phyloP scores from a whole-genome alignment of 768 basidiomycete genomes.

The Suillus hirtellus region DNA sequence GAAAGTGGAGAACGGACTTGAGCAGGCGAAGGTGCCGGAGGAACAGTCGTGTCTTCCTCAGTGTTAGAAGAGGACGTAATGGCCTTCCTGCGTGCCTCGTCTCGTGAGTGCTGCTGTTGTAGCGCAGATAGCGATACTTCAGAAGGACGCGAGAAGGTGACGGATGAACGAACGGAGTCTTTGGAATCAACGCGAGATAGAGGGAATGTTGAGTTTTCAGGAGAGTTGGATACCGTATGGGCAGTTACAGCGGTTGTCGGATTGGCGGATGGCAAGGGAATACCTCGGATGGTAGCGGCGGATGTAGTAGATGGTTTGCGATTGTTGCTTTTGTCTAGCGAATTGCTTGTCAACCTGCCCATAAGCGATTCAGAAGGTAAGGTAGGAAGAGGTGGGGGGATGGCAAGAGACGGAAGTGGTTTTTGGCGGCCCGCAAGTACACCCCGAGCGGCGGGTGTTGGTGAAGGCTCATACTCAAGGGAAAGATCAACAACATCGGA shows the following conservation, averaged over 20 bases:
- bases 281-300: conserved; percentile 45
- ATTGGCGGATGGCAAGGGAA: conserved; percentile 52
- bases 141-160: conserved; percentile 67
- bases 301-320: conserved; percentile 48
- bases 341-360: conserved; percentile 21
- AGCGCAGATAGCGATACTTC: conserved; percentile 55
- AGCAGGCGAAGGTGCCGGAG: conserved; percentile 18
- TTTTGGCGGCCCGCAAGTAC: conserved; percentile 42
- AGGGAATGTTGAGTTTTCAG: conserved; percentile 31
- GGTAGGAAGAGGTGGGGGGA: conserved; percentile 59
- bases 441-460: conserved; percentile 43
- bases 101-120: conserved; percentile 49
- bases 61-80: conserved; percentile 30
- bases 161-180: conserved; percentile 44
- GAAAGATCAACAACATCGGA: conserved; percentile 32
- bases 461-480: conserved; percentile 45
- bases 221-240: conserved; percentile 59
- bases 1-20: conserved; percentile 36
- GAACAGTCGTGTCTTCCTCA: conserved; percentile 22
- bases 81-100: conserved; percentile 38
- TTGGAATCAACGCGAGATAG: conserved; percentile 50
- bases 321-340: conserved; percentile 31
- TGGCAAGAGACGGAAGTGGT: conserved; percentile 48
- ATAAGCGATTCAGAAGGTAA: conserved; percentile 58
- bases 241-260: conserved; percentile 68